Evolutionary conservation across 345 rosid genomes (phyloP).

Genomic region (Nephelium lappaceum): DNA sequence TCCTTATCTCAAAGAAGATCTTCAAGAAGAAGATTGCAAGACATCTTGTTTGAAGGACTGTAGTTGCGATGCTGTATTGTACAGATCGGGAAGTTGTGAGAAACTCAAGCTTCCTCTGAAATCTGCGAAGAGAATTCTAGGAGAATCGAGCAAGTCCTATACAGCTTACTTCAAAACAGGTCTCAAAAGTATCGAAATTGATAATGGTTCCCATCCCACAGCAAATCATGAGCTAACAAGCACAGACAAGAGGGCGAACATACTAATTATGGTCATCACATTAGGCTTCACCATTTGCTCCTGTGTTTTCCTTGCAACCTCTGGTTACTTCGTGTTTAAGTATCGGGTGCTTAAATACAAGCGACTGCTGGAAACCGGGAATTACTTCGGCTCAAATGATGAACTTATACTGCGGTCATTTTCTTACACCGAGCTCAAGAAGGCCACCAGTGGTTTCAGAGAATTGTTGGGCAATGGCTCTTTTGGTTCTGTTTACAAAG

Average conservation of each 20-base stretch:
- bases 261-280: no score
- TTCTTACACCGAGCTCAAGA: conserved; percentile 10
- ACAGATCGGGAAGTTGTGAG: neutral
- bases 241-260: no score
- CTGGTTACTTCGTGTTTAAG: neutral
- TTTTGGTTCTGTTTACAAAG: conserved; percentile 13
- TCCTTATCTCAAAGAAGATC: neutral
- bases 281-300: no score
- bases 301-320: no score
- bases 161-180: no score
- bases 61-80: neutral
- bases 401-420: conserved; percentile 3
- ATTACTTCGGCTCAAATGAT: neutral
- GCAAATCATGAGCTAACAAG: no score
- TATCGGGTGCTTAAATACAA: neutral
- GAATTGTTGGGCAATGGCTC: conserved; percentile 7
- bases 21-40: neutral
- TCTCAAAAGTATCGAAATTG: no score
- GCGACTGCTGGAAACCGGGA: conserved; percentile 1
- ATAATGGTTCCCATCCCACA: no score
- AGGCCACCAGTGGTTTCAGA: conserved; percentile 11
- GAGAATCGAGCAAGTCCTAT: no score
- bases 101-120: neutral
- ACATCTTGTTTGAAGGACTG: neutral
- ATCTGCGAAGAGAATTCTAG: no score